Base-by-base conservation (phyloP, 495 filamentous ascomycete genomes). In the Xylaria acuta region DNA sequence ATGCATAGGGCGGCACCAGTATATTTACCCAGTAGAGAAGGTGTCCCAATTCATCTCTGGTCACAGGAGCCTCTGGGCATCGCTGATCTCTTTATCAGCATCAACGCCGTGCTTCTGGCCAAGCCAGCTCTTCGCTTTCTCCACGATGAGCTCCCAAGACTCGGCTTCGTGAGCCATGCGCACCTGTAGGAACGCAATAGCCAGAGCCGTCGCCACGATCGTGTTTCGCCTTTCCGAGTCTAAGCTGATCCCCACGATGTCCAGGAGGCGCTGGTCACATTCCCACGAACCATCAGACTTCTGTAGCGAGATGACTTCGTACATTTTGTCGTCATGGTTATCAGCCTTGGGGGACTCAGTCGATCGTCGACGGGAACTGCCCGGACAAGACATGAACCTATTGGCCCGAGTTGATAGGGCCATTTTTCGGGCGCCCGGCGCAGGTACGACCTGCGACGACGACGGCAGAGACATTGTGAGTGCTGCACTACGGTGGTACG, bases 81-180 rank as follows among this genome's bases (percentile, higher is more conserved):
- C 30, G 32, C 18, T 25, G 49, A 67, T 67, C 65, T 67, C 34
- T 34, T 38, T 40, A 3, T 54, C 65, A 6, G 20, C 49, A 56
- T 59, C 40, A n/a, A 69, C 16, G 1, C 30, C 58, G 11, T 54
- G 3, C 16, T 59, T 25, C 67, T 49, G 9, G 30, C 64, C 69
- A 38, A 80, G 56, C 82, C 82, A 85, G 2, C n/a, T 51, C 41
- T 72, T 78, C 36, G 79, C 82, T 67, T 84, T 85, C 30, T 75
- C 73, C 36, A 76, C 76, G 51, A 84, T 75, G 51, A 77, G 54
- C 12, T 59, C 75, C 74, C 74, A 76, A 38, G 60, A 53, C 0
- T 72, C 34, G 22, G 41, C 58, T 41, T 63, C 34, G 2, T 27
- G 20, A 25, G 68, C 43, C n/a, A 54, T 32, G 8, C 25, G 12